These are phyloP conservation scores for Boletus reticulatus DNA, from an alignment of 768 basidiomycete genomes.

Conservation along the genomic window DNA sequence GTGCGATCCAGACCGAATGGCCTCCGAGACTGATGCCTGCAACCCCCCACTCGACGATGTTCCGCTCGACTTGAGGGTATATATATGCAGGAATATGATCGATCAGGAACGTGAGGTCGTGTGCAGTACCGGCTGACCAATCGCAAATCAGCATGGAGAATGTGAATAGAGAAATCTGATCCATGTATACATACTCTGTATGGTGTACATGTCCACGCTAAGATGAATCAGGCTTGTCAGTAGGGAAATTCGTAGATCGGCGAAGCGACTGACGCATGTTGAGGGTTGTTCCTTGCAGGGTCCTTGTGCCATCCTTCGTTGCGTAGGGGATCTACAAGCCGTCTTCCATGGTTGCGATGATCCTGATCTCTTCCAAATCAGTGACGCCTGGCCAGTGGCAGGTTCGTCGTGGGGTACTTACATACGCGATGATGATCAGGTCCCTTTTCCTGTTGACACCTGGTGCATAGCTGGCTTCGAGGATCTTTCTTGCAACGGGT, in stretches of 20 bases:
- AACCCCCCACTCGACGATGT: constrained; percentile 65
- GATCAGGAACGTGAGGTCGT: constrained; percentile 77
- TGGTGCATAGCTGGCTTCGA: constrained; percentile 16
- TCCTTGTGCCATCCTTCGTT: constrained; percentile 27
- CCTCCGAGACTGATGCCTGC: constrained; percentile 82
- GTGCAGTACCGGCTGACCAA: constrained; percentile 52
- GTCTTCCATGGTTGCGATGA: constrained; percentile 32
- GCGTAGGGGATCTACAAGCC: constrained; percentile 22
- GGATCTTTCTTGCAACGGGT: constrained; percentile 19
- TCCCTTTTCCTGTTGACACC: constrained; percentile 19
- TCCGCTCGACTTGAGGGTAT: constrained; percentile 63
- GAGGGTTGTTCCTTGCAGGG: constrained; percentile 21
- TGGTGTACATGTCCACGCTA: constrained; percentile 32
- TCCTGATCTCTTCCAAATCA: constrained; percentile 17
- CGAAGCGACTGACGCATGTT: constrained; percentile 26
- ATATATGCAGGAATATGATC: constrained; percentile 75
- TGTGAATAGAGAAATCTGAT: background rate
- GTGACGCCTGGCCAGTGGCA: background rate
- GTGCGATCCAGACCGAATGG: constrained; percentile 75
- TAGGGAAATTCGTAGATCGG: background rate
- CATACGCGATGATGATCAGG: constrained; percentile 28
- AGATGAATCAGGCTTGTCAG: constrained; percentile 3
- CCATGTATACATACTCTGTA: constrained; percentile 24
- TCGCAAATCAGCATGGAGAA: background rate
- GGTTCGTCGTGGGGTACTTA: constrained; percentile 10